Percentiles rank a stretch among this genome's conserved stretches.
phyloP scores from a whole-genome alignment of 495 filamentous ascomycete genomes.

The Cercophora sp. region DNA sequence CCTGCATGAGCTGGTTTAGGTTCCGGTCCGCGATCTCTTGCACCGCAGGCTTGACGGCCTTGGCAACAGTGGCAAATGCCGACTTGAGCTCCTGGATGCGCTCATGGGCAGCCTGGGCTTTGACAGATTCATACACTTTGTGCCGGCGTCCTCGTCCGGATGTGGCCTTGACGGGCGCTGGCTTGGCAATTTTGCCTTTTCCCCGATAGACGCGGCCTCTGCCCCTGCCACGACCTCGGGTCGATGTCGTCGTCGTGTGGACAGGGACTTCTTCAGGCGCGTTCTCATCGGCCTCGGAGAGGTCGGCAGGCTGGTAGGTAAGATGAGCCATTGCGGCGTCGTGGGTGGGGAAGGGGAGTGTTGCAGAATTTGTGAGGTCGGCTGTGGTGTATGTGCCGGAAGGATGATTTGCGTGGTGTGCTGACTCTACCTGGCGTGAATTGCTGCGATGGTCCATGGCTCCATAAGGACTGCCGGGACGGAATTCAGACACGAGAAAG shows the following conservation, averaged over 20 bases:
- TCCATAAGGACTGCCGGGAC: constrained; percentile 31
- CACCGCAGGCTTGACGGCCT: constrained; percentile 37
- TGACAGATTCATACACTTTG: constrained; percentile 36
- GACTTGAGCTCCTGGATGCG: constrained; percentile 40
- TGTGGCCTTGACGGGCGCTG: constrained; percentile 27
- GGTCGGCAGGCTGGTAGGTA: constrained; percentile 2
- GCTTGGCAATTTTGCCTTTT: constrained; percentile 31
- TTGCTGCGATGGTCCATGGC: constrained; percentile 20
- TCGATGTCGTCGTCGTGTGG: constrained; percentile 23
- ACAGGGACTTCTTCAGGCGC: constrained; percentile 13
- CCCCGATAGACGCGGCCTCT: constrained; percentile 23
- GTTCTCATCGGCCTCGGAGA: constrained; percentile 23
- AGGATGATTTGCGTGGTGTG: too few species aligned
- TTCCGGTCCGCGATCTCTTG: constrained; percentile 40
- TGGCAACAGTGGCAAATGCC: constrained; percentile 33
- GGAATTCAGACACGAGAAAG: too few species aligned
- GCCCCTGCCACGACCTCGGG: constrained; percentile 23
- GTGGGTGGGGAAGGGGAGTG: not conserved
- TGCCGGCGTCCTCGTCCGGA: constrained; percentile 40
- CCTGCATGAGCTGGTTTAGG: constrained; percentile 32
- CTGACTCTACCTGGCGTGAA: constrained; percentile 24
- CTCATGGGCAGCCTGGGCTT: constrained; percentile 44
- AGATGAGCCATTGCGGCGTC: constrained; percentile 12
- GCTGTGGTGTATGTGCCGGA: constrained; percentile 6
- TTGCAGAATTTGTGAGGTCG: constrained; percentile 7